Percentiles rank a stretch among this genome's conserved stretches.
Conservation (phyloP, 345 rosid genomes). For the Eucalyptus sideroxylon region DNA sequence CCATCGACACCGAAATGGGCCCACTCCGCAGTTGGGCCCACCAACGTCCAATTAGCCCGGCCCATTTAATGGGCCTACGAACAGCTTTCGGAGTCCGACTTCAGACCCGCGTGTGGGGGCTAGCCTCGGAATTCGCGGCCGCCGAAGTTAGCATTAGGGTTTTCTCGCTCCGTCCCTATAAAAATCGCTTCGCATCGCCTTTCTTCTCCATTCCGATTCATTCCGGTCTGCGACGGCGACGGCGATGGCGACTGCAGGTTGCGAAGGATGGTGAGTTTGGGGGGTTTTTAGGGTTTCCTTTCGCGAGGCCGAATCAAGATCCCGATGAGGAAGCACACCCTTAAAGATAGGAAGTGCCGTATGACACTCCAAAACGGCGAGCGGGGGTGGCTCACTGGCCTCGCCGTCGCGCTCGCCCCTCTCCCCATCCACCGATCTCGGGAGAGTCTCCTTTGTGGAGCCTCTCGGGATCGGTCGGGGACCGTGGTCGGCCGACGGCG, state of each 20-base stretch:
- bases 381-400: not conserved
- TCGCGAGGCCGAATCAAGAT: not conserved
- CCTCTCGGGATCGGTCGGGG: not conserved
- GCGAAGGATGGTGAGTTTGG: not conserved
- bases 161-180: not conserved
- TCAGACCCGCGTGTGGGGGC: not conserved
- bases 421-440: slow-evolving; percentile 2
- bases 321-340: slow-evolving; percentile 46
- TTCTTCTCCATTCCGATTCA: not conserved
- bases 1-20: not conserved
- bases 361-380: slow-evolving; percentile 29
- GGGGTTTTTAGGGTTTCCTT: not conserved
- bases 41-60: not conserved
- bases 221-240: not conserved
- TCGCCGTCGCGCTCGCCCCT: not conserved
- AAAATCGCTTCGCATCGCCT: not conserved
- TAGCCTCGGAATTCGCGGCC: accelerated
- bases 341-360: slow-evolving; percentile 58
- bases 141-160: not conserved
- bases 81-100: not conserved
- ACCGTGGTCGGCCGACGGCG: not conserved
- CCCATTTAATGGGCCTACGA: not conserved
- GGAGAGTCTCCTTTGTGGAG: not conserved
- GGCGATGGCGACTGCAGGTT: not conserved
- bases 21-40: not conserved